Evolutionary conservation across 1,139 yeast species (phyloP).

Genomic region (Suhomyces terraborum): DNA sequence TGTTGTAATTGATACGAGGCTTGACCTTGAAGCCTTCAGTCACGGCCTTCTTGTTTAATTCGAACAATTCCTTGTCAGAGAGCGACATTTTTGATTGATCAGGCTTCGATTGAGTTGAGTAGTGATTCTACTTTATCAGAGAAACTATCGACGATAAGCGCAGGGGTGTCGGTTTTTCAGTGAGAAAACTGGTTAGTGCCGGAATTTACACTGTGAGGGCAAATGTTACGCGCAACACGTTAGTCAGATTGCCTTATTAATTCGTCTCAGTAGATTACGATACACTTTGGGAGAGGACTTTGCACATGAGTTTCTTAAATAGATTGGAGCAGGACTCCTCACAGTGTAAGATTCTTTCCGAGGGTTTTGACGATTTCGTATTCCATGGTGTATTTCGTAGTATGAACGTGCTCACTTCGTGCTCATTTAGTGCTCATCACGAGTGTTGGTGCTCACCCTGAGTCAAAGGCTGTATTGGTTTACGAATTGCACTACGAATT

Average conservation of each 20-base stretch:
- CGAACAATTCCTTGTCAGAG: constrained; percentile 62
- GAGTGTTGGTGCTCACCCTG: too few relatives aligned
- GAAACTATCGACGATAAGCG: constrained; percentile 13
- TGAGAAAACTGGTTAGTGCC: constrained; percentile 13
- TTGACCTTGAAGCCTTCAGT: constrained; percentile 87
- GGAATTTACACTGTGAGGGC: constrained; percentile 10
- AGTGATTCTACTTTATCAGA: constrained; percentile 8
- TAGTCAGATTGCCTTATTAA: background rate
- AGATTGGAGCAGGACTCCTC: too few relatives aligned
- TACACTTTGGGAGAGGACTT: background rate
- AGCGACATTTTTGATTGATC: constrained; percentile 19
- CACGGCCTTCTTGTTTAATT: constrained; percentile 87
- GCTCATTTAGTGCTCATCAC: too few relatives aligned
- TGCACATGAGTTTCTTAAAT: too few relatives aligned
- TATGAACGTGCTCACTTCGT: too few relatives aligned
- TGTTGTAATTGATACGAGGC: constrained; percentile 89
- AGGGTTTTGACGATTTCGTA: too few relatives aligned
- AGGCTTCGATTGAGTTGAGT: constrained; percentile 8
- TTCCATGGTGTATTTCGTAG: too few relatives aligned
- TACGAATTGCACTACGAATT: too few relatives aligned
- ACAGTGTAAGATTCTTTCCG: too few relatives aligned
- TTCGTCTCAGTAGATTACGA: background rate
- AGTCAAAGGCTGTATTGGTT: too few relatives aligned
- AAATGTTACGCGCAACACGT: constrained; percentile 1
- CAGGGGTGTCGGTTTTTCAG: constrained; percentile 13